Base-by-base conservation (phyloP, 1,284 basidiomycete genomes). In the Puccinia hordei region DNA sequence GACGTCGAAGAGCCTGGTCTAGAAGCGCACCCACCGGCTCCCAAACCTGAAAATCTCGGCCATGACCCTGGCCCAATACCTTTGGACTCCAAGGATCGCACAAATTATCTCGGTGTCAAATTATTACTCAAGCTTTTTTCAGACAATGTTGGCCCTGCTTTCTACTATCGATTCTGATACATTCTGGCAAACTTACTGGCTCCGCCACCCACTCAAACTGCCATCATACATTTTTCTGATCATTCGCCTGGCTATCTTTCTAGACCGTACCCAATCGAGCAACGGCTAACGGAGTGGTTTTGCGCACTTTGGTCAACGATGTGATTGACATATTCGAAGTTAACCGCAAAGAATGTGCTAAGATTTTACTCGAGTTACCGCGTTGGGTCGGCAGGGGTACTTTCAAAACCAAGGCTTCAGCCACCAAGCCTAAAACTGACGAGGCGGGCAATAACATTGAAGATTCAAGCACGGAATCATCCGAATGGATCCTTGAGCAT, bases 311-410 rank as follows among this genome's bases (percentile, higher is more conserved):
- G 35, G 85, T 98, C 12, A 87, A 90, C n/a, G 95, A 98, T 85
- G 90, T 92, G 66, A 87, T 98, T 76, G 91, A 94, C 83, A 92
- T 98, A 41, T 99, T 93, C 85, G 96, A 99, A 86, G 90, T 97
- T 68, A 99, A 99, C 86, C 90, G 96, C 76, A 98, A 97, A 86
- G 96, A 99, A 84, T 93, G 92, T 83, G 94, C 96, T 1, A 89
- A 92, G 15, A 87, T 98, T 15, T 88, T 99, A 2, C 88, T 98
- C 55, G 92, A 95, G 83, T 90, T 94, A 72, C 93, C 94, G 0
- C 92, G 92, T 83, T 97, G 94, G 92, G 89, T 92, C 73, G 86
- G 91, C 0, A 88, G 89, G 9, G 93, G 93, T 1, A 94, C 93
- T 0, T 98, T 97, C 89, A 92, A 91, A 83, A 89, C 90, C 30